A percentile compares a stretch with the other conserved stretches of the same genome.
These are phyloP conservation scores for Solanum ahanhuiri DNA, from an alignment of 257 asterid species.

Conservation along the genomic window DNA sequence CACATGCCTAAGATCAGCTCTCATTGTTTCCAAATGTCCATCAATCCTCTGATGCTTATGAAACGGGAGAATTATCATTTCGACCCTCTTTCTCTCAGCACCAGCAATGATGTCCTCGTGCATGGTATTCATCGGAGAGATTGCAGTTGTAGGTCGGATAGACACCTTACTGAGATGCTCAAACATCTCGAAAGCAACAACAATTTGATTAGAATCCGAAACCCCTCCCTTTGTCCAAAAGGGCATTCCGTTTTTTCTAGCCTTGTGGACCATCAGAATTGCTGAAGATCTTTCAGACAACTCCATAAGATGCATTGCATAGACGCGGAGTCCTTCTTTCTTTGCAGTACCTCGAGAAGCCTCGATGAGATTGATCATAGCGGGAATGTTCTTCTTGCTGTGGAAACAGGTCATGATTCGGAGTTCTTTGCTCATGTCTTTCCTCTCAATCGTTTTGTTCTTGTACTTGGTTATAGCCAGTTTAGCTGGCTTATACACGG, in stretches of 20 bases:
- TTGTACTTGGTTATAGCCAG: conserved; percentile 22
- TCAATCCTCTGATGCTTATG: conserved; percentile 44
- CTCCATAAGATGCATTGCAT: conserved; percentile 54
- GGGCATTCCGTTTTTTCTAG: conserved; percentile 38
- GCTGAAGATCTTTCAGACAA: conserved; percentile 49
- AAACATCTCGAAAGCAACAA: conserved; percentile 45
- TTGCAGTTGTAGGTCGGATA: conserved; percentile 42
- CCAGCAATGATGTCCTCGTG: conserved; percentile 35
- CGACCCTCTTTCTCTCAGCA: conserved; percentile 23
- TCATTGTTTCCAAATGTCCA: conserved; percentile 36
- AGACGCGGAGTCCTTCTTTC: conserved; percentile 33
- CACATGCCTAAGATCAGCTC: conserved; percentile 27
- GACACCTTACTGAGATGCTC: conserved; percentile 31
- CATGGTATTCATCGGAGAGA: conserved; percentile 37
- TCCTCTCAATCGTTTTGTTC: conserved; percentile 31
- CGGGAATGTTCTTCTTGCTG: conserved; percentile 30
- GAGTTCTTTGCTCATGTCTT: conserved; percentile 17
- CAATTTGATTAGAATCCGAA: conserved; percentile 21
- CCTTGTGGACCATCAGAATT: conserved; percentile 53
- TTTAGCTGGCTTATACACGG: conserved; percentile 45
- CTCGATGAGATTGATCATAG: conserved; percentile 46
- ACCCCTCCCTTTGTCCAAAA: conserved; percentile 25
- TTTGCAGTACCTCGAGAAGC: conserved; percentile 36
- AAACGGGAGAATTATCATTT: conserved; percentile 39
- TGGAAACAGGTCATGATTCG: conserved; percentile 41